Conservation (phyloP, 768 basidiomycete genomes). For the Pleurotus giganteus region DNA sequence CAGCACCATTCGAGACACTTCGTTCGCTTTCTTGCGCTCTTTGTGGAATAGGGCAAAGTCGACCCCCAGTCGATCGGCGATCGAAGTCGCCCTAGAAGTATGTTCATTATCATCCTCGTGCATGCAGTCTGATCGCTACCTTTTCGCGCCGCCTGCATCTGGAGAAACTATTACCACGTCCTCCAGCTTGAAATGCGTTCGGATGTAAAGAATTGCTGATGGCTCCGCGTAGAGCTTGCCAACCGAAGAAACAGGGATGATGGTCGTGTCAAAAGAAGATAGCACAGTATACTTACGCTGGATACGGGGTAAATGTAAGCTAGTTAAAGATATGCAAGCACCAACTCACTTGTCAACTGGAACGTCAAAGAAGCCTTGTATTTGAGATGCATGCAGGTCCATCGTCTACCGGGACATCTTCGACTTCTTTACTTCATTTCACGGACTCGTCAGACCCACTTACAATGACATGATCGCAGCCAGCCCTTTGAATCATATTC, state of each 20-base stretch:
- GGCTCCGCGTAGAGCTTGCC: slow-evolving; percentile 91
- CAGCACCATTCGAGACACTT: slow-evolving; percentile 92
- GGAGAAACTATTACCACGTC: slow-evolving; percentile 95
- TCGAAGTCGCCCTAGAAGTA: slow-evolving; percentile 81
- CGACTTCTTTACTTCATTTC: slow-evolving; percentile 3
- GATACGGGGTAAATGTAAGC: slow-evolving; percentile 6
- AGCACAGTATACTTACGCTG: slow-evolving; percentile 46
- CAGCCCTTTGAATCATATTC: slow-evolving; percentile 91
- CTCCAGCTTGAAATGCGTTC: slow-evolving; percentile 80
- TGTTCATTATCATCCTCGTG: slow-evolving; percentile 12
- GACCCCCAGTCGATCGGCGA: slow-evolving; percentile 93
- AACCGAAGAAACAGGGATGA: slow-evolving; percentile 19
- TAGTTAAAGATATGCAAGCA: neutral
- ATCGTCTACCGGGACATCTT: slow-evolving; percentile 65
- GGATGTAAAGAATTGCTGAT: slow-evolving; percentile 91
- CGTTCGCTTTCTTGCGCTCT: slow-evolving; percentile 95
- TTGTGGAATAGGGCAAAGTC: slow-evolving; percentile 99
- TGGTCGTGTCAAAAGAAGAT: slow-evolving; percentile 12
- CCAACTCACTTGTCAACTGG: slow-evolving; percentile 95
- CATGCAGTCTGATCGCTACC: slow-evolving; percentile 45
- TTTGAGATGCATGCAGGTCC: slow-evolving; percentile 98
- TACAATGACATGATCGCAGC: slow-evolving; percentile 97
- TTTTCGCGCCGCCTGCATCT: slow-evolving; percentile 97
- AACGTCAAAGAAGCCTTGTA: slow-evolving; percentile 99
- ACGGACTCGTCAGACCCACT: slow-evolving; percentile 28